Evolutionary conservation across 225 moss, liverwort and hornwort genomes (phyloP).

Genomic region (Pseudoscleropodium purum): DNA sequence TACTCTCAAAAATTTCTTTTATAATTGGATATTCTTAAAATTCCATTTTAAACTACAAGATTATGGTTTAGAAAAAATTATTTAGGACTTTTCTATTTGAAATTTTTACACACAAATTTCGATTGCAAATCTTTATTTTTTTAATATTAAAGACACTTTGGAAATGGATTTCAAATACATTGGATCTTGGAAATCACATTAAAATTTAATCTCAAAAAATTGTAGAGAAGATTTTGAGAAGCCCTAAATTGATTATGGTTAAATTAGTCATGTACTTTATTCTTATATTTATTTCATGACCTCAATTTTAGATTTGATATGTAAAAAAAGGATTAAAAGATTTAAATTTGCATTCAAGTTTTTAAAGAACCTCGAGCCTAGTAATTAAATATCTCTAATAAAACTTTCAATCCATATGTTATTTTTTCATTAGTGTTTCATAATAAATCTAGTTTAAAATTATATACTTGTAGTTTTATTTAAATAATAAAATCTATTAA

Average conservation of each 20-base stretch:
- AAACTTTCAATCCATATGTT: background rate
- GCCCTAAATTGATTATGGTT: fast-evolving
- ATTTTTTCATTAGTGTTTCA: background rate
- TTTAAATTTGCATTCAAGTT: background rate
- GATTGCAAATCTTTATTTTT: background rate
- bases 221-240: background rate
- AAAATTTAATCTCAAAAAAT: background rate
- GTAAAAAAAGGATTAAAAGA: background rate
- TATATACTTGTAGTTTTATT: background rate
- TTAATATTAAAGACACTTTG: background rate
- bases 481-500: background rate
- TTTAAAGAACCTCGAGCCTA: fast-evolving
- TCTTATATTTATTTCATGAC: background rate
- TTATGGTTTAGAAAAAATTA: background rate
- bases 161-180: background rate
- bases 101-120: fast-evolving
- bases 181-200: background rate
- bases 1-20: background rate
- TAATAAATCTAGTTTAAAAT: background rate
- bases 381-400: background rate
- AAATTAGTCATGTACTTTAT: too few relatives aligned
- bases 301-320: background rate
- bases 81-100: background rate
- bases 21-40: too few relatives aligned
- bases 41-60: background rate